Conservation (phyloP, 208 protist genomes). For the Crithidia acanthocephali region DNA sequence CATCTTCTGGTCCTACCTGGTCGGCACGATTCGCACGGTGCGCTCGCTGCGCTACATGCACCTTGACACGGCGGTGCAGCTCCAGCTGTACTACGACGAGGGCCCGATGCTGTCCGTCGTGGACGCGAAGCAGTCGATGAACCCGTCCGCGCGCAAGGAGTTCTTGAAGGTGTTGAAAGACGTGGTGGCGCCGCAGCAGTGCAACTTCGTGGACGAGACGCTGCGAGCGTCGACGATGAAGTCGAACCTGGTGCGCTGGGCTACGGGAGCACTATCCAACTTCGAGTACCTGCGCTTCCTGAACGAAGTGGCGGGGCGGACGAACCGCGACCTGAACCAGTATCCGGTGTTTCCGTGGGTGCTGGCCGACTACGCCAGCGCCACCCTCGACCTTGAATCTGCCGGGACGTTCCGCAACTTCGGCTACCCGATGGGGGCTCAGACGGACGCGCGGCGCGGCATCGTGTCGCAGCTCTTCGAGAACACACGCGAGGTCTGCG, state of each 20-base stretch:
- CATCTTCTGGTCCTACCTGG: constrained; percentile 76
- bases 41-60: constrained; percentile 87
- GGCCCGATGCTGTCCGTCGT: constrained; percentile 83
- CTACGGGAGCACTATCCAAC: constrained; percentile 91
- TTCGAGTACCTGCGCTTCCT: constrained; percentile 95
- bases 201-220: constrained; percentile 66
- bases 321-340: constrained; percentile 93
- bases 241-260: constrained; percentile 89
- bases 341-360: constrained; percentile 97
- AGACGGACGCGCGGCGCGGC: constrained; percentile 77
- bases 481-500: constrained; percentile 43
- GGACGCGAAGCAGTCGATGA: constrained; percentile 88
- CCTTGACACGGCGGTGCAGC: constrained; percentile 78
- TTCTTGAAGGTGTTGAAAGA: constrained; percentile 72
- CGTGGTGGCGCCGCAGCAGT: constrained; percentile 52
- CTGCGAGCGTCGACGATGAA: constrained; percentile 56
- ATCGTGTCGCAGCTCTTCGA: constrained; percentile 83
- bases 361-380: constrained; percentile 87
- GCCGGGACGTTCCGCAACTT: constrained; percentile 91
- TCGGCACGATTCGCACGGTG: constrained; percentile 59
- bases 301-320: constrained; percentile 91
- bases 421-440: constrained; percentile 96
- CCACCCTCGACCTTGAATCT: constrained; percentile 74
- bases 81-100: constrained; percentile 73
- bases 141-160: constrained; percentile 70